A percentile compares a stretch with the other conserved stretches of the same genome.
Evolutionary conservation across 805 yeast species (phyloP).

Genomic region (Saccharomycopsis schoenii): DNA sequence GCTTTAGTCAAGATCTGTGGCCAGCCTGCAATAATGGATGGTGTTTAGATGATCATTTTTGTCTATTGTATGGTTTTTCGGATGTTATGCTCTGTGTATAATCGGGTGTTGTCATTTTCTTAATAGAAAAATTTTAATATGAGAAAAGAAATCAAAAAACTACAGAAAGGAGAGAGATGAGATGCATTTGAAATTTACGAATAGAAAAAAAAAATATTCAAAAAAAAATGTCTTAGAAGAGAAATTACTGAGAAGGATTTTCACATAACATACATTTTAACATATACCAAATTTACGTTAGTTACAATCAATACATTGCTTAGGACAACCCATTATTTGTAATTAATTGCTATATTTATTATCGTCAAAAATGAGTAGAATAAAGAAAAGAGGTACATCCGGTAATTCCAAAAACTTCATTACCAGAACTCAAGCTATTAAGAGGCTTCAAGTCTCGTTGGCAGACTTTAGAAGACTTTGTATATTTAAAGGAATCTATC

Average conservation of each 20-base stretch:
- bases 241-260: neutral
- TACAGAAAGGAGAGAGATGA: constrained; percentile 12
- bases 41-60: too few relatives aligned
- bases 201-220: constrained; percentile 3
- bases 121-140: too few relatives aligned
- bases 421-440: constrained; percentile 91
- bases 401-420: constrained; percentile 91
- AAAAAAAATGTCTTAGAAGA: too few relatives aligned
- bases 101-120: too few relatives aligned
- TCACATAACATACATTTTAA: neutral
- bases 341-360: neutral
- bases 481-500: constrained; percentile 96
- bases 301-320: neutral
- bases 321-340: neutral
- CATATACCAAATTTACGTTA: too few relatives aligned
- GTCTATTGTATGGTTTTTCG: too few relatives aligned
- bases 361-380: constrained; percentile 38
- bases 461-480: constrained; percentile 97
- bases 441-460: constrained; percentile 81
- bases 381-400: constrained; percentile 72
- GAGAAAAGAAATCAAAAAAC: too few relatives aligned
- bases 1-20: too few relatives aligned
- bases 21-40: too few relatives aligned
- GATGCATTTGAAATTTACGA: neutral
- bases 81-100: too few relatives aligned